These are phyloP conservation scores for Globisporangium middletonii DNA, from an alignment of 352 stramenopile genomes.

Conservation along the genomic window DNA sequence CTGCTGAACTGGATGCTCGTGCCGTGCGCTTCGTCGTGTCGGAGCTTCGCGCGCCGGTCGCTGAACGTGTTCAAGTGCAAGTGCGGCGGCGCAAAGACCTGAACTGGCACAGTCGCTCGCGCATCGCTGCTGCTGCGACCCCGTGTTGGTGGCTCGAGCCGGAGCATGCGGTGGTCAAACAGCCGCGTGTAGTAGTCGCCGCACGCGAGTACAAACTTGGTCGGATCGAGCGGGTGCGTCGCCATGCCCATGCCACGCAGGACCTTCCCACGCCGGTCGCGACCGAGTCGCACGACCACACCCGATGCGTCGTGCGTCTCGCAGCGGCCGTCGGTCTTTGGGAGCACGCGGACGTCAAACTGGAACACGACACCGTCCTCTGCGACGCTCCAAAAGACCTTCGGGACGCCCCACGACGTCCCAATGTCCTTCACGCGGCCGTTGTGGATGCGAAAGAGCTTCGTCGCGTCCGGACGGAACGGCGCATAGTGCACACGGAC, in stretches of 20 bases:
- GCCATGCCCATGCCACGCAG: conserved; percentile 73
- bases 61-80: conserved; percentile 60
- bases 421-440: conserved; percentile 83
- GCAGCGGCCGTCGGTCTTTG: conserved; percentile 23
- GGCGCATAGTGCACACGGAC: conserved; percentile 85
- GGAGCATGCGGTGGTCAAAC: conserved; percentile 76
- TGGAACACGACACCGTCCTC: conserved; percentile 84
- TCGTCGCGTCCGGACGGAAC: conserved; percentile 55
- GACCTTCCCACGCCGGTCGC: conserved; percentile 28
- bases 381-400: conserved; percentile 82
- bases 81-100: conserved; percentile 74
- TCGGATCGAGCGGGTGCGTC: conserved; percentile 60
- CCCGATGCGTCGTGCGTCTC: conserved; percentile 35
- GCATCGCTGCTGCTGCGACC: conserved; percentile 6
- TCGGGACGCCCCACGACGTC: conserved; percentile 49
- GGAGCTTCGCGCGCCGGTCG: conserved; percentile 26
- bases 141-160: conserved; percentile 30
- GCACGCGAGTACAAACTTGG: conserved; percentile 65
- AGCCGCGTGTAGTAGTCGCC: conserved; percentile 76
- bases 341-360: conserved; percentile 70
- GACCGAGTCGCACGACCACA: conserved; percentile 62
- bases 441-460: conserved; percentile 61
- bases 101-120: conserved; percentile 36
- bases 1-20: conserved; percentile 80
- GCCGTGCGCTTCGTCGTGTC: conserved; percentile 55